phyloP scores from a whole-genome alignment of 2,329 filamentous ascomycete genomes.

The Mycogone perniciosa region DNA sequence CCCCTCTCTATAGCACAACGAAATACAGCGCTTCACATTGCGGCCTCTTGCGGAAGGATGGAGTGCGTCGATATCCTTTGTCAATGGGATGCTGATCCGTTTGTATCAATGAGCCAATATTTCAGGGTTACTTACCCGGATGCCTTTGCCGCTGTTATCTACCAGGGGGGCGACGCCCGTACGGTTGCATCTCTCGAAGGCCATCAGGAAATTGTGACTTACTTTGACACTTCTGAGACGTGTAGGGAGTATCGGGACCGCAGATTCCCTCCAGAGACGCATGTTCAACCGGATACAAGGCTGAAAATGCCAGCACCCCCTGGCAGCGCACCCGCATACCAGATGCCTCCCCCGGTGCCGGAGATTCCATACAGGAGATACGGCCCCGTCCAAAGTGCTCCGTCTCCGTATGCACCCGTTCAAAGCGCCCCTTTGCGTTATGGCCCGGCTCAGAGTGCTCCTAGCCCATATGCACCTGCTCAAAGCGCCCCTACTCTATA shows the following conservation, averaged over 20 bases:
- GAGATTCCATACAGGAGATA: background rate
- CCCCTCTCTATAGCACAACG: background rate
- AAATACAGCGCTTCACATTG: constrained; percentile 2
- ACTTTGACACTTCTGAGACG: constrained; percentile 1
- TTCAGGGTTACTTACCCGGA: background rate
- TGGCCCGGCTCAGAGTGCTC: no score
- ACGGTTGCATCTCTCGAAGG: background rate
- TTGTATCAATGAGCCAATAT: constrained; percentile 2
- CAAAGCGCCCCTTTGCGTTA: no score
- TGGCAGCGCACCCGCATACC: background rate
- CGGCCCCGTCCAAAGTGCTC: background rate
- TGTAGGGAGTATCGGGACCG: background rate
- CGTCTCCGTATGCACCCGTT: no score
- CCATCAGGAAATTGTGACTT: background rate
- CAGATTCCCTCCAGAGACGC: background rate
- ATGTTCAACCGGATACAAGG: background rate
- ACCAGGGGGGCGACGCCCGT: background rate
- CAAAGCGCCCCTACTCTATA: no score
- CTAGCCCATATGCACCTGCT: no score
- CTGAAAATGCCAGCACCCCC: background rate
- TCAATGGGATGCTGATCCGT: constrained; percentile 3
- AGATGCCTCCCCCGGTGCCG: background rate
- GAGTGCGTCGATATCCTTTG: constrained; percentile 3
- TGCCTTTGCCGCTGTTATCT: background rate
- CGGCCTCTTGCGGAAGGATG: constrained; percentile 2